Percentiles rank a stretch among this genome's conserved stretches.
Evolutionary conservation across 768 basidiomycete genomes (phyloP).

Genomic region (Leccinum disarticulatum): DNA sequence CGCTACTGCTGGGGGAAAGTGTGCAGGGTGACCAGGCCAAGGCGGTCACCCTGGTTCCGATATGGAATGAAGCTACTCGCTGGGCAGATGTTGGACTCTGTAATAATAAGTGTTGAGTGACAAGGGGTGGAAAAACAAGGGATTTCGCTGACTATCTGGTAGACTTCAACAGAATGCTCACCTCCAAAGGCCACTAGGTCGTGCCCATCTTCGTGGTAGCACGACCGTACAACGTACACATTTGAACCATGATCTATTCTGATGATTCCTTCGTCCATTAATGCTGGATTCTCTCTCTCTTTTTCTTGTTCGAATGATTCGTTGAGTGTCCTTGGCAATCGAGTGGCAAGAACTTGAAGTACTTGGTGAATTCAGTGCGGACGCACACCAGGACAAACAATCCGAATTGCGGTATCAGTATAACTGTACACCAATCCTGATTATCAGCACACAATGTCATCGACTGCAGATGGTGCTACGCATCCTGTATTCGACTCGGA

Average conservation of each 20-base stretch:
- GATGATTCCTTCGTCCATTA: constrained; percentile 50
- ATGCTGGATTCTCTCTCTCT: neutral
- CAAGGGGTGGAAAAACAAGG: constrained; percentile 1
- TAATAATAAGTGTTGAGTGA: constrained; percentile 10
- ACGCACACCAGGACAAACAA: neutral
- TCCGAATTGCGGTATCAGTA: constrained; percentile 4
- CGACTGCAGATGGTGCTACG: constrained; percentile 7
- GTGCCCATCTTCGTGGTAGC: constrained; percentile 56
- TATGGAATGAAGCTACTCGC: constrained; percentile 67
- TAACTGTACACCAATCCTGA: neutral
- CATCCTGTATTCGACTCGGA: constrained; percentile 52
- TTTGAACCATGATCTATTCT: constrained; percentile 58
- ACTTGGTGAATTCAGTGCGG: no score
- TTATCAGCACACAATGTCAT: constrained; percentile 14
- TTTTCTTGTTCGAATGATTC: neutral
- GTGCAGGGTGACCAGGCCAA: constrained; percentile 76
- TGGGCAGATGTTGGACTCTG: constrained; percentile 46
- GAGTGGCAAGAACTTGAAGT: neutral
- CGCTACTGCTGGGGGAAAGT: constrained; percentile 61
- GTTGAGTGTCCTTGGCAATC: neutral
- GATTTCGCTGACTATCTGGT: constrained; percentile 55
- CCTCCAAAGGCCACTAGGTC: constrained; percentile 76
- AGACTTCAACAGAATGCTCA: constrained; percentile 68
- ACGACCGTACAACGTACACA: constrained; percentile 63
- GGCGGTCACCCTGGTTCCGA: constrained; percentile 69